Base-by-base conservation (phyloP, 345 rosid genomes). In the Erucastrum elatum region DNA sequence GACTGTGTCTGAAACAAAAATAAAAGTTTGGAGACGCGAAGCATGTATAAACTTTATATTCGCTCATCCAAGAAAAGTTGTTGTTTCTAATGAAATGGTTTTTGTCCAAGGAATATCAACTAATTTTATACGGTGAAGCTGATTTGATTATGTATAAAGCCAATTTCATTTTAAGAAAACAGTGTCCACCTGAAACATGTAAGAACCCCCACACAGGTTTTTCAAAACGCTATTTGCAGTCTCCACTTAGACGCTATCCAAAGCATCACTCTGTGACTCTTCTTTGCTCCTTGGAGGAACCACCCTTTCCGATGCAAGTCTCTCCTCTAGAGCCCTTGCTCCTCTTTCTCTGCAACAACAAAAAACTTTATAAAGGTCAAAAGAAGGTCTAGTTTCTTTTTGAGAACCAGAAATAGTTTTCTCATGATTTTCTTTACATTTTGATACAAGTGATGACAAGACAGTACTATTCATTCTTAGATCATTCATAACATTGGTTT, bases 261-360 rank as follows among this genome's bases (percentile, higher is more conserved):
- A 21, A 58, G 84, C 93, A 74, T 90, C 94, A 81, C 74, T 81
- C 66, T 68, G 84, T 1, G 81, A 76, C 66, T 87, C 98, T 63
- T 93, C 91, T 10, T 84, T 64, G 70, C 84, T 84, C 72, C 56
- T 81, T 59, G 86, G 71, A 61, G 89, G 73, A 51, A 84, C 92
- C 88, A 89, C 58, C 79, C 84, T 86, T 87, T 92, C 98, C 25
- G 97, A 76, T 59, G 88, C 95, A 75, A 95, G 88, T 85, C 97
- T 91, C 85, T 93, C 99, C 84, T 93, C 99, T 60, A 93, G 82
- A 7, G 99, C 98, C 71, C 97, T 88, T n/a, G 98, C 98, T 34
- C 98, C 99, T 77, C 96, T 89, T 88, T 96, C 98, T 84, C 98
- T 96, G 92, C 90, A 71, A 75, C 35, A 27, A 56, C 66, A 35